phyloP scores from a whole-genome alignment of 352 stramenopile genomes.

The Globisporangium takayamanum region DNA sequence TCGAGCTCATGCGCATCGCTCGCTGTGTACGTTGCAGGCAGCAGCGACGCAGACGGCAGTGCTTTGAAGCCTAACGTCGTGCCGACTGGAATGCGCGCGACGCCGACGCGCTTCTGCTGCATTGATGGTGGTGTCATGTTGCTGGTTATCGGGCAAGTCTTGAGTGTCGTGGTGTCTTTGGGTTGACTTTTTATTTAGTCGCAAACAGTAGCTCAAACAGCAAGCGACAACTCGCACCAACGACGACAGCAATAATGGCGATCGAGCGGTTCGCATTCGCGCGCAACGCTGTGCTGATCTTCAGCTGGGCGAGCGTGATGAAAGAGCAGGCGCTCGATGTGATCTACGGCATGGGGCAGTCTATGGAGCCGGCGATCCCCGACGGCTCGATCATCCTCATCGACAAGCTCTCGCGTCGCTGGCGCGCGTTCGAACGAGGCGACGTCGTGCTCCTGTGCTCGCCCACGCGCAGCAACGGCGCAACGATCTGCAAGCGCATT shows the following conservation, averaged over 20 bases:
- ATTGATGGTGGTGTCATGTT: not conserved
- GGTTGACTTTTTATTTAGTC: no score
- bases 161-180: no score
- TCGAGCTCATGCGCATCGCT: slow-evolving; percentile 1
- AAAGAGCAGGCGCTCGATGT: slow-evolving; percentile 72
- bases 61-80: slow-evolving; percentile 12
- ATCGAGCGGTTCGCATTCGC: slow-evolving; percentile 10
- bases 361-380: slow-evolving; percentile 77
- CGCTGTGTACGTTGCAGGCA: not conserved
- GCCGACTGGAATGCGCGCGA: not conserved
- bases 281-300: slow-evolving; percentile 50
- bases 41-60: slow-evolving; percentile 3
- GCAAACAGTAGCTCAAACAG: no score
- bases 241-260: not conserved
- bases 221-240: no score
- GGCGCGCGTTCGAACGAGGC: slow-evolving; percentile 53
- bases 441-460: slow-evolving; percentile 83
- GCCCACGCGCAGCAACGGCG: slow-evolving; percentile 57
- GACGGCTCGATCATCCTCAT: slow-evolving; percentile 81
- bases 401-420: slow-evolving; percentile 65
- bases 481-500: slow-evolving; percentile 86
- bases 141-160: not conserved
- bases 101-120: not conserved
- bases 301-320: slow-evolving; percentile 49
- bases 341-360: slow-evolving; percentile 79